Base-by-base conservation (phyloP, 164 flowering plant species). In the Akebia trifoliata region DNA sequence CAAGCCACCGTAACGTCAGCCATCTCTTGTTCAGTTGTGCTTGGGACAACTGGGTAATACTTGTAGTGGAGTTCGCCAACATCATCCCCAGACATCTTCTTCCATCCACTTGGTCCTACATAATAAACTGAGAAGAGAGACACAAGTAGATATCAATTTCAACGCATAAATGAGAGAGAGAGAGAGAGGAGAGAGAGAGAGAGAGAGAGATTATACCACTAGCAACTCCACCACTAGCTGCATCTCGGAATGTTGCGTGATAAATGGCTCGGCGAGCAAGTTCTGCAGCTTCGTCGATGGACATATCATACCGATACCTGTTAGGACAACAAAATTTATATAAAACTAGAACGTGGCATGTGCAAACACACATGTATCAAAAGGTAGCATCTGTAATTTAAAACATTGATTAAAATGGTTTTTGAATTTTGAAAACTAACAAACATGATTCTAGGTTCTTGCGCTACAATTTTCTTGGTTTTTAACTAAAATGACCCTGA, bases 171-270 rank as follows among this genome's bases (percentile, higher is more conserved):
- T 30, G 10, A 24, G 7, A 17, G 50, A 31, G 44, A 26, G 54
- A 62, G 20, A 39, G 53, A 36, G 20, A 28, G 18, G 24, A 28
- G 28, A 54, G 37, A 35, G 62, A 64, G 55, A 63, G 69, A 53
- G 59, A 61, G 60, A 67, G 40, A 47, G 70, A 72, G 62, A 37
- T 2, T 18, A 26, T 78, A 88, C 93, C 93, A 58, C 96, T 88
- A 39, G 84, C 89, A 68, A 87, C 95, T 54, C 99, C 98, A 74
- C 98, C 98, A 75, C 98, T 92, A 39, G 97, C 97, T 59, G 85
- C 98, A 78, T 92, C 98, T 30, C 96, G 78, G 71, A 85, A 92
- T n/a, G 98, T 92, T 9, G 98, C 96, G 71, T 86, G 95, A 70
- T 90, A 93, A 31, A 90, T 93, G 12, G 96, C 63, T 26, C 97